phyloP scores from a whole-genome alignment of 1,139 yeast species.

The Kodamaea suecica region DNA sequence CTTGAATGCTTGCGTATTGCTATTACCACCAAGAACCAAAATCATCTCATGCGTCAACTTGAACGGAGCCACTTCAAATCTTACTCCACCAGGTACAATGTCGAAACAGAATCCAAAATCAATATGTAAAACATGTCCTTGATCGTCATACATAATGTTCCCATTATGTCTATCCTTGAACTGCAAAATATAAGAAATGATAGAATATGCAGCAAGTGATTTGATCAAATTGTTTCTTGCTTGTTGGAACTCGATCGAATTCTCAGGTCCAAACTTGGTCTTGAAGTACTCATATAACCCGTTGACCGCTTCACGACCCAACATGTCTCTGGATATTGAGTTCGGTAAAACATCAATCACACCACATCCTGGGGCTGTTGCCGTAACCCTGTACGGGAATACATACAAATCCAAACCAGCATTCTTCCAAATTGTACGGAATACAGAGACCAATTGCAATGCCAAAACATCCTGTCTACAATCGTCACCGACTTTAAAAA shows the following conservation, averaged over 20 bases:
- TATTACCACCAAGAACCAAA: slow-evolving; percentile 86
- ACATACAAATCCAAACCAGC: slow-evolving; percentile 89
- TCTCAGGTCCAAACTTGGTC: slow-evolving; percentile 92
- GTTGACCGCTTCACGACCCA: slow-evolving; percentile 98
- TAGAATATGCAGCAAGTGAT: slow-evolving; percentile 93
- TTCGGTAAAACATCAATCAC: slow-evolving; percentile 96
- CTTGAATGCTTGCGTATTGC: slow-evolving; percentile 78
- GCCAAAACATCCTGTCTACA: slow-evolving; percentile 98
- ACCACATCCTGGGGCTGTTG: slow-evolving; percentile 99
- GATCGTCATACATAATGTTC: slow-evolving; percentile 95
- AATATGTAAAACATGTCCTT: slow-evolving; percentile 92
- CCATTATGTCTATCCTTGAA: slow-evolving; percentile 99
- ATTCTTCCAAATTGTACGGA: slow-evolving; percentile 84
- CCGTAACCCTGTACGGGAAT: slow-evolving; percentile 92
- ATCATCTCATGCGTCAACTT: slow-evolving; percentile 97
- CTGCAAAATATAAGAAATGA: slow-evolving; percentile 86
- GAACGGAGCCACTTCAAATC: slow-evolving; percentile 96
- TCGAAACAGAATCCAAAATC: slow-evolving; percentile 99
- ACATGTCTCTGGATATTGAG: slow-evolving; percentile 94
- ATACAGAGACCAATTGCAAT: slow-evolving; percentile 84
- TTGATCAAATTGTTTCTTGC: slow-evolving; percentile 92
- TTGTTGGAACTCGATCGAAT: slow-evolving; percentile 80
- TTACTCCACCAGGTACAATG: slow-evolving; percentile 98
- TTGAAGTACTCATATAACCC: slow-evolving; percentile 91
- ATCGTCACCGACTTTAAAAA: slow-evolving; percentile 98